phyloP scores from a whole-genome alignment of 768 basidiomycete genomes.

The Russula griseocarnosa region DNA sequence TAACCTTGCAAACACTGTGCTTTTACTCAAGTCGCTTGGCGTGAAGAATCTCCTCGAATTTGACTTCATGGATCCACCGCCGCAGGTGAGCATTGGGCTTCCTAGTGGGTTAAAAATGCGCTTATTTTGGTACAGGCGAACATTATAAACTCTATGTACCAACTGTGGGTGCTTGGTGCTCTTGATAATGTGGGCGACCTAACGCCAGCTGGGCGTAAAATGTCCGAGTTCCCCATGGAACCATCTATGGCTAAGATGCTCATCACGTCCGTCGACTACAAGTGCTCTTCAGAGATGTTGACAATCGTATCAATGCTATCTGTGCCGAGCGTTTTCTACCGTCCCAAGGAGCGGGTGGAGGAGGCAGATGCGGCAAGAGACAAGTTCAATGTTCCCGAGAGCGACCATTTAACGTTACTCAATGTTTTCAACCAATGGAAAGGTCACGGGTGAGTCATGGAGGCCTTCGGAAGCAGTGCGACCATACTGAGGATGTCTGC shows the following conservation, averaged over 20 bases:
- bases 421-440: slow-evolving; percentile 99
- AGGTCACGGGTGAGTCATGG: slow-evolving; percentile 68
- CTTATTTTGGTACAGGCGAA: slow-evolving; percentile 57
- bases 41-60: slow-evolving; percentile 97
- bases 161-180: slow-evolving; percentile 97
- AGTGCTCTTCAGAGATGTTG: slow-evolving; percentile 92
- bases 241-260: slow-evolving; percentile 99
- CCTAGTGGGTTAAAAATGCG: neutral
- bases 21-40: slow-evolving; percentile 90
- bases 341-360: slow-evolving; percentile 95
- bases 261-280: slow-evolving; percentile 89
- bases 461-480: too few species aligned
- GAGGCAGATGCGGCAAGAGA: slow-evolving; percentile 96
- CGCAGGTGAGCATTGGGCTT: slow-evolving; percentile 56
- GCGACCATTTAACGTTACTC: slow-evolving; percentile 90
- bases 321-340: slow-evolving; percentile 95
- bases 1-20: slow-evolving; percentile 93
- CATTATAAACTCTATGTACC: slow-evolving; percentile 99
- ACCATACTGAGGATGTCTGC: slow-evolving; percentile 5
- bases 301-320: slow-evolving; percentile 99
- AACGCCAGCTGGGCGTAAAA: slow-evolving; percentile 87
- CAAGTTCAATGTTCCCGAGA: slow-evolving; percentile 98
- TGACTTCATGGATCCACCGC: slow-evolving; percentile 99
- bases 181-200: slow-evolving; percentile 97
- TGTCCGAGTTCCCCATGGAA: slow-evolving; percentile 99